phyloP scores from a whole-genome alignment of 441 rosid species.

The Gossypium trilobum region DNA sequence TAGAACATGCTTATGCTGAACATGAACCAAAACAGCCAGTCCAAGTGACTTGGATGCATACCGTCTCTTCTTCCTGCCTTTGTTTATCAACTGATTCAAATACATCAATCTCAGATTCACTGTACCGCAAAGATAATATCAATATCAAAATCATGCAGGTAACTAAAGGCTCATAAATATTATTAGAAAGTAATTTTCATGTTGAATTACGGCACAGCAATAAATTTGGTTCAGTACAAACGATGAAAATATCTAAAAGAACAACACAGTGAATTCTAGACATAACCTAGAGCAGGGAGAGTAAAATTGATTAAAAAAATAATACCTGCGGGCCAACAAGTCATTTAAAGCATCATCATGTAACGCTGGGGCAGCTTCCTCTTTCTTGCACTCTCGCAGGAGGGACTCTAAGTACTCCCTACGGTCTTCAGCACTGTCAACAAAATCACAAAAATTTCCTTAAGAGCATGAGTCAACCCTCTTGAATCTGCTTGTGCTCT shows the following conservation, averaged over 20 bases:
- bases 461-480: constrained; percentile 13
- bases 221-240: neutral
- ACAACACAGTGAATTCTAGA: neutral
- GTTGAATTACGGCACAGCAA: neutral
- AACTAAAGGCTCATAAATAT: neutral
- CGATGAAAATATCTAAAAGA: neutral
- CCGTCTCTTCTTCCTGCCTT: constrained; percentile 70
- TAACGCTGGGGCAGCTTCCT: constrained; percentile 78
- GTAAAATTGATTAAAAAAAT: constrained; percentile 4
- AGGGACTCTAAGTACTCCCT: constrained; percentile 84
- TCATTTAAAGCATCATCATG: constrained; percentile 81
- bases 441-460: constrained; percentile 14
- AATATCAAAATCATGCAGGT: neutral
- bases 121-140: constrained; percentile 20
- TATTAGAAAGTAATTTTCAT: neutral
- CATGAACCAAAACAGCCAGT: neutral
- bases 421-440: constrained; percentile 83
- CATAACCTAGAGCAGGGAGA: neutral
- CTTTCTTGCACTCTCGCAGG: constrained; percentile 83
- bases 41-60: constrained; percentile 21
- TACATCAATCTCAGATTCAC: constrained; percentile 81
- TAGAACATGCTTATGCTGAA: constrained; percentile 8
- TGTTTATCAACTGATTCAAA: constrained; percentile 75
- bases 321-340: constrained; percentile 77
- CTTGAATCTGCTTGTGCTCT: neutral